Evolutionary conservation across 1,284 basidiomycete species (phyloP), one percentile per base, ranked within the genome.

Genomic region (Malassezia sp.): DNA sequence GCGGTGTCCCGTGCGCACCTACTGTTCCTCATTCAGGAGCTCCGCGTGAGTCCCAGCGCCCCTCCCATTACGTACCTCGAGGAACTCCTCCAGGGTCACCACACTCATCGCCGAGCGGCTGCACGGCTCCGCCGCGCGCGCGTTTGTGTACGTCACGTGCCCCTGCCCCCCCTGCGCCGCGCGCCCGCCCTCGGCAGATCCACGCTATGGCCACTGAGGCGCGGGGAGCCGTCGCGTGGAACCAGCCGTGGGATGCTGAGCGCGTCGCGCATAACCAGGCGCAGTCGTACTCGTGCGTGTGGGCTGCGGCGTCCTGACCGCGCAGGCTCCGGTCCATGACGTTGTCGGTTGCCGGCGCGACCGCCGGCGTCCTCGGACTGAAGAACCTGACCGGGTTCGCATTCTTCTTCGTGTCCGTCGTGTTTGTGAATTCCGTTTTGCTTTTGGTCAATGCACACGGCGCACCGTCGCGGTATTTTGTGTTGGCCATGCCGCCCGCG

Each of bases 21-120:
- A 53, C 55, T 65, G 62, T 28, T 65, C 62, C 1, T 60, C 61
- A 42, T 63, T 65, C 30, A 65, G 57, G 36, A 65, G 54, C 54
- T 47, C n/a, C 18, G 14, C 29, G 9, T 34, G 23, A 28, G 23
- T 26, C 21, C 18, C 12, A 11, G 14, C 22, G 12, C 31, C 4
- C n/a, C n/a, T n/a, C n/a, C n/a, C n/a, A n/a, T n/a, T n/a, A 36
- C 48, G 10, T 30, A 56, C 45, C 50, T 65, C 57, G 32, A 65
- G 45, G 21, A 59, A 67, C 43, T 64, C 63, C 35, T 62, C 61
- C 2, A 60, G 54, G 17, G 61, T 64, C 4, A 63, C 54, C 1
- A 55, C 56, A 42, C 57, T 56, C 59, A 61, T 63, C 15, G 5
- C 38, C 6, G n/a, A n/a, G n/a, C n/a, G n/a, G n/a, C n/a, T n/a